Evolutionary conservation across 108 stramenopile genomes (phyloP), one percentile per base, ranked within the genome.

Genomic region (Parietichytrium sp.): DNA sequence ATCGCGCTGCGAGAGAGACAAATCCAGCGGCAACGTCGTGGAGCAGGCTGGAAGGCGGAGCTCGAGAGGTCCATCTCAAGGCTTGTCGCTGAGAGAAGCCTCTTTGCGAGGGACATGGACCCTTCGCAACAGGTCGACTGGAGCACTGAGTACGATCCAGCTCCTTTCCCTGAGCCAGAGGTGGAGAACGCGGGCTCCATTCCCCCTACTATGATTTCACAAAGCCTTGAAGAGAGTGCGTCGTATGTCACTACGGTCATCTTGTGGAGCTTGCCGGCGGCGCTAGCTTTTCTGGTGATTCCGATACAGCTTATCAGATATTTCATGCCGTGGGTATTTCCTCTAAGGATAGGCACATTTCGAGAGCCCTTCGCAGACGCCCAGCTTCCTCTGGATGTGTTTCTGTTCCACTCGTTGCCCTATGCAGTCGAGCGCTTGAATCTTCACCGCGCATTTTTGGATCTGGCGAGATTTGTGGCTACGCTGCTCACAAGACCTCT

Each of bases 221-320:
- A 20, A 1, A 25, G 38, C 61, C 61, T 72, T 72, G 61, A 72
- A 20, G 61, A 72, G 20, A 45, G 61, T 38, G 38, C 45, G 20
- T 72, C 61, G 10, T 72, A 72, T 27, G 29, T 72, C 13, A 72
- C 20, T n/a, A 72, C 61, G 38, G 61, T 72, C n/a, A 42, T 72
- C 20, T 27, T 72, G 6, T 72, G 61, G 61, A 18, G 61, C 61
- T 8, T 72, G 20, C 61, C 61, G 10, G 61, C 61, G 61, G 61
- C 45, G 38, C 15, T 72, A n/a, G 3, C 45, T 42, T 25, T 72
- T 25, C 6, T 72, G 15, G 2, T 72, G 8, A 72, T 72, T 38
- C 61, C 61, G 10, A 27, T 72, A 6, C 1, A 72, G 10, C 42
- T 72, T 23, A 27, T 72, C 61, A 72, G 45, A 25, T 6, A 23